A percentile compares a stretch with the other conserved stretches of the same genome.
phyloP scores from a whole-genome alignment of 176 grass and related monocot species.

The Miscanthus lutarioriparius region DNA sequence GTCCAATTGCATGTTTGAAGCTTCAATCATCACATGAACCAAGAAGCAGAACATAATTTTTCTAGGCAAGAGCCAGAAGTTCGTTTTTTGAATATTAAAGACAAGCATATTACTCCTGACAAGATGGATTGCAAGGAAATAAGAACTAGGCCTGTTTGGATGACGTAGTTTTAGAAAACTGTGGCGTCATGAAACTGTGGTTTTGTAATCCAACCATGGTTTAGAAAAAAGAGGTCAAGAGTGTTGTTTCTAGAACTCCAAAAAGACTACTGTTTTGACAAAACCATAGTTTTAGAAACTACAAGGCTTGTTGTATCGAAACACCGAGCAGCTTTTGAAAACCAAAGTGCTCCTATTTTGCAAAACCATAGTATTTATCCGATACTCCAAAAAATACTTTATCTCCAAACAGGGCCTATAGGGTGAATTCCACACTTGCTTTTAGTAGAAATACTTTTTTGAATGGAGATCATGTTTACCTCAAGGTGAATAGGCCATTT shows the following conservation, averaged over 20 bases:
- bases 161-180: not conserved
- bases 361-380: not conserved
- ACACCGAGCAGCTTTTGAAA: not conserved
- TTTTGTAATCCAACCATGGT: not conserved
- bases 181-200: not conserved
- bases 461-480: constrained; percentile 27
- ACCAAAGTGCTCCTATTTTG: not conserved
- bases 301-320: not conserved
- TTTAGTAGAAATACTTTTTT: not conserved
- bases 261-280: not conserved
- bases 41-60: not conserved
- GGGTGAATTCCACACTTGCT: not conserved
- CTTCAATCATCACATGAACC: not conserved
- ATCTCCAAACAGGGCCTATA: not conserved
- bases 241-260: not conserved
- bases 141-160: not conserved
- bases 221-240: not conserved
- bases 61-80: not conserved
- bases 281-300: constrained; percentile 1
- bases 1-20: constrained; percentile 3
- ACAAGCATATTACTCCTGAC: not conserved
- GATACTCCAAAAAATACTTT: not conserved
- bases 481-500: constrained; percentile 98
- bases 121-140: constrained; percentile 21
- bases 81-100: not conserved